These are phyloP conservation scores for Firmiana major DNA, from an alignment of 345 rosid genomes.

Conservation along the genomic window DNA sequence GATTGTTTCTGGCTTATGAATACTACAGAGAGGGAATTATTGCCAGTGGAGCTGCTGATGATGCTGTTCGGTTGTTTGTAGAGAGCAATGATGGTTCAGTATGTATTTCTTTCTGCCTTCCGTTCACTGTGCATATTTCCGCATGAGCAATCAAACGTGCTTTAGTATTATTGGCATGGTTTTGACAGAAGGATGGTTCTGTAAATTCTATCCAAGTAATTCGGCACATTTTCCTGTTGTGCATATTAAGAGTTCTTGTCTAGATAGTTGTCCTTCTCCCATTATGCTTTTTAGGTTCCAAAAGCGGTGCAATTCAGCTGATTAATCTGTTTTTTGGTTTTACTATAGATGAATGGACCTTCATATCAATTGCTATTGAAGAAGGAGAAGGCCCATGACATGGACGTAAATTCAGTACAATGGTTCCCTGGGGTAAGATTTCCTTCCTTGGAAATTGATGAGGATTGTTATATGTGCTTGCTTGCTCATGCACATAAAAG, in stretches of 20 bases:
- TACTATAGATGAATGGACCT: constrained; percentile 58
- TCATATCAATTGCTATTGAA: constrained; percentile 58
- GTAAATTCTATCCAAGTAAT: neutral
- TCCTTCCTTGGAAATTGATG: constrained; percentile 4
- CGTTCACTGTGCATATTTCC: neutral
- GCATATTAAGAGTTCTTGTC: neutral
- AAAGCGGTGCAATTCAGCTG: neutral
- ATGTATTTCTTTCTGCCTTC: constrained; percentile 13
- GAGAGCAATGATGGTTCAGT: constrained; percentile 63
- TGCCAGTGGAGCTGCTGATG: constrained; percentile 93
- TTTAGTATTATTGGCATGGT: neutral
- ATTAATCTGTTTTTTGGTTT: constrained; percentile 7
- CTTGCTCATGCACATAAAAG: neutral
- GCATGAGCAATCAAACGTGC: neutral
- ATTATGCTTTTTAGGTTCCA: neutral
- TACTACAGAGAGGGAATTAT: constrained; percentile 68
- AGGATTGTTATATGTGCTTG: neutral
- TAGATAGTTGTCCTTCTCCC: neutral
- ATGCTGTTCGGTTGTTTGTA: constrained; percentile 67
- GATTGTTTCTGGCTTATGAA: constrained; percentile 8
- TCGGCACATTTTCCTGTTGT: neutral
- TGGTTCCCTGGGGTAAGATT: constrained; percentile 77
- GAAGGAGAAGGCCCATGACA: constrained; percentile 87
- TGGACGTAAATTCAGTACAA: constrained; percentile 81
- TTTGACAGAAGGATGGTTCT: neutral